Conservation (phyloP, 768 basidiomycete genomes). For the Amanita molliuscula region DNA sequence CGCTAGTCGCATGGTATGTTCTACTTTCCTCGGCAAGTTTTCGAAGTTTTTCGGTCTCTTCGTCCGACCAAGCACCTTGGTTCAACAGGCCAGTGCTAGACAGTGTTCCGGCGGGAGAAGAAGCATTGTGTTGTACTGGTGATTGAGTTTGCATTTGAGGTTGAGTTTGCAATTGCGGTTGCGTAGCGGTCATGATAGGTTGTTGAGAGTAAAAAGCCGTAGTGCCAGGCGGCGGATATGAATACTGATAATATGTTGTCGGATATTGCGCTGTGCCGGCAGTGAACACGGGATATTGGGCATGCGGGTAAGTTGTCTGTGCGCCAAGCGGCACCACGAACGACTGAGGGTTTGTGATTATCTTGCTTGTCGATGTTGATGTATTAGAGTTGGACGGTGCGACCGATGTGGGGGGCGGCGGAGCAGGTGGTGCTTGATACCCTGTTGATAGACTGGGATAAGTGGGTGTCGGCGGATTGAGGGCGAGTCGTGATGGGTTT, state of each 20-base stretch:
- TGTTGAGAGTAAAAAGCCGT: conserved; percentile 9
- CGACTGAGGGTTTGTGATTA: conserved; percentile 63
- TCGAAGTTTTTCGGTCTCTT: conserved; percentile 61
- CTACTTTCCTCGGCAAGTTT: conserved; percentile 62
- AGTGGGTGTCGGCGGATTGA: conserved; percentile 53
- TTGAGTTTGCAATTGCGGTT: conserved; percentile 5
- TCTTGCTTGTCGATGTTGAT: conserved; percentile 21
- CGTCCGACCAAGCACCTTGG: conserved; percentile 72
- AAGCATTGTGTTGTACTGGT: not conserved
- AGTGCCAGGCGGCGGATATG: conserved; percentile 16
- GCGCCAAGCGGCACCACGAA: conserved; percentile 61
- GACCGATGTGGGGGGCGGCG: conserved; percentile 16
- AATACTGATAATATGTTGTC: conserved; percentile 53
- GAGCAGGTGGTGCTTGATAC: conserved; percentile 23
- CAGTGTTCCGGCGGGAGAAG: conserved; percentile 16
- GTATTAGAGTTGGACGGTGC: conserved; percentile 20
- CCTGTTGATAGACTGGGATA: conserved; percentile 38
- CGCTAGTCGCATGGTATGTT: conserved; percentile 33
- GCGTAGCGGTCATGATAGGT: conserved; percentile 10
- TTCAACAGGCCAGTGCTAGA: conserved; percentile 32
- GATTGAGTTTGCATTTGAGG: conserved; percentile 3
- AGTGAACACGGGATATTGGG: conserved; percentile 33
- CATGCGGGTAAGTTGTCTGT: conserved; percentile 33
- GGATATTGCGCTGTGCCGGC: conserved; percentile 37
- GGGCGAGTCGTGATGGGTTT: conserved; percentile 61